Conservation (phyloP, 2,329 filamentous ascomycete genomes). For the Bipolaris sorokiniana region DNA sequence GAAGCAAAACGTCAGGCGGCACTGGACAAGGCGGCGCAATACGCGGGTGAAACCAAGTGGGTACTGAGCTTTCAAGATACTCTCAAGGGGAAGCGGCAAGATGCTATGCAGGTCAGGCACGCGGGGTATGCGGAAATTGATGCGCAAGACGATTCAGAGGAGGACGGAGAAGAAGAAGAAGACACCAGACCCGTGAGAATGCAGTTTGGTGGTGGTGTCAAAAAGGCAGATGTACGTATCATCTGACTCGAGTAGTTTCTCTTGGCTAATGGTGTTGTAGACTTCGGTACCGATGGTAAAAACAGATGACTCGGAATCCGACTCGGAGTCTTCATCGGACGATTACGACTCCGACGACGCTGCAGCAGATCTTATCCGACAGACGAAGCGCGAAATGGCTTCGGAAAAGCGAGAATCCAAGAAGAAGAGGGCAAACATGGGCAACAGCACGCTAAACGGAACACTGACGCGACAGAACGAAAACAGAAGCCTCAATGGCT, state of each 20-base stretch:
- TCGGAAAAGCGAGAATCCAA: constrained; percentile 52
- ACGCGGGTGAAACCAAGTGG: constrained; percentile 76
- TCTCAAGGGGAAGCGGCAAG: constrained; percentile 50
- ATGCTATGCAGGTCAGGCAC: constrained; percentile 61
- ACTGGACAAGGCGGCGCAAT: constrained; percentile 66
- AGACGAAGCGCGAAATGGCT: constrained; percentile 54
- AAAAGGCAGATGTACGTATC: constrained; percentile 23
- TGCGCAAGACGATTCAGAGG: constrained; percentile 45
- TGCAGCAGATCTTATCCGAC: constrained; percentile 53
- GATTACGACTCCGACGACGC: constrained; percentile 53
- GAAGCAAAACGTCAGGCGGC: constrained; percentile 66
- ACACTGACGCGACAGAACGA: constrained; percentile 69
- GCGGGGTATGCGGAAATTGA: constrained; percentile 63
- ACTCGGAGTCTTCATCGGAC: constrained; percentile 43
- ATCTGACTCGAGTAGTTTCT: background rate
- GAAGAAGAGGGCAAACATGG: constrained; percentile 56
- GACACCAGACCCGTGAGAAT: constrained; percentile 47
- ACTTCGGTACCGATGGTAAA: constrained; percentile 27
- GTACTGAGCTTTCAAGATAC: constrained; percentile 65
- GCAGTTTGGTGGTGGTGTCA: constrained; percentile 60
- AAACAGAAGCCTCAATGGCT: constrained; percentile 65
- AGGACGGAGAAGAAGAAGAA: constrained; percentile 43
- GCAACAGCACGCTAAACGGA: constrained; percentile 56
- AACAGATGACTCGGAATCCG: constrained; percentile 34
- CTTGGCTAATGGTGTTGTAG: constrained; percentile 26